Conservation (phyloP, 805 yeast genomes). For the Starmerella stigmatis region DNA sequence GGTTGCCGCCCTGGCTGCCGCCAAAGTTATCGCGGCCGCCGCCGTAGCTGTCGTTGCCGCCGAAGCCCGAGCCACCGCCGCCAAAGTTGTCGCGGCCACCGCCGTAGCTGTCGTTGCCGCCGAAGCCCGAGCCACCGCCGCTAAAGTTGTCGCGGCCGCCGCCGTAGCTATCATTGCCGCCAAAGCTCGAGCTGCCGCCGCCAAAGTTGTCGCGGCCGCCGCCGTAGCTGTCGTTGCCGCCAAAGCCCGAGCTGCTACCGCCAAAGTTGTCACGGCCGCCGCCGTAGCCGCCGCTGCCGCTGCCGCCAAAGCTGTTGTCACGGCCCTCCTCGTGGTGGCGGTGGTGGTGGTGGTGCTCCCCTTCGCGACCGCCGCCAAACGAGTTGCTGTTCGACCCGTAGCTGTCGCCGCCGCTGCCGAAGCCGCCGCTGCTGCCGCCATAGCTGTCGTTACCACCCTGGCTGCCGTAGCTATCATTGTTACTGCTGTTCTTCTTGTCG, state of each 20-base stretch:
- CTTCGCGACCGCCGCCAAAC: background rate
- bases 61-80: background rate
- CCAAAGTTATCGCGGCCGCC: background rate
- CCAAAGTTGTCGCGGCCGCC: slow-evolving; percentile 2
- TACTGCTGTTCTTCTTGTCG: slow-evolving; percentile 5
- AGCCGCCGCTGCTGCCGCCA: slow-evolving; percentile 1
- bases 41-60: slow-evolving; percentile 1
- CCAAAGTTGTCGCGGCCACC: slow-evolving; percentile 5
- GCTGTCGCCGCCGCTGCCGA: slow-evolving; percentile 2
- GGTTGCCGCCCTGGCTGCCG: background rate
- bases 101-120: slow-evolving; percentile 3
- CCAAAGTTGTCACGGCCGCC: slow-evolving; percentile 4
- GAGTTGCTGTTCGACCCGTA: background rate
- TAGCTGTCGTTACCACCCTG: slow-evolving; percentile 1
- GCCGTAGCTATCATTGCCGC: background rate
- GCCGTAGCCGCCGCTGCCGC: slow-evolving; percentile 2
- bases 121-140: slow-evolving; percentile 1
- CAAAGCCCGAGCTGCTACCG: background rate
- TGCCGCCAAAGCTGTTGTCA: slow-evolving; percentile 2
- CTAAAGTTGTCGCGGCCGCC: background rate
- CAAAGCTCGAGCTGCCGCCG: background rate
- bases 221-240: slow-evolving; percentile 1
- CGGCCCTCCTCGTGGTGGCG: too few relatives aligned
- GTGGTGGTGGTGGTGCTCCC: too few relatives aligned
- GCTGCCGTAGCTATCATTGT: background rate